These are phyloP conservation scores for Truncatella angustata DNA, from an alignment of 2,329 filamentous ascomycete genomes.

Conservation along the genomic window DNA sequence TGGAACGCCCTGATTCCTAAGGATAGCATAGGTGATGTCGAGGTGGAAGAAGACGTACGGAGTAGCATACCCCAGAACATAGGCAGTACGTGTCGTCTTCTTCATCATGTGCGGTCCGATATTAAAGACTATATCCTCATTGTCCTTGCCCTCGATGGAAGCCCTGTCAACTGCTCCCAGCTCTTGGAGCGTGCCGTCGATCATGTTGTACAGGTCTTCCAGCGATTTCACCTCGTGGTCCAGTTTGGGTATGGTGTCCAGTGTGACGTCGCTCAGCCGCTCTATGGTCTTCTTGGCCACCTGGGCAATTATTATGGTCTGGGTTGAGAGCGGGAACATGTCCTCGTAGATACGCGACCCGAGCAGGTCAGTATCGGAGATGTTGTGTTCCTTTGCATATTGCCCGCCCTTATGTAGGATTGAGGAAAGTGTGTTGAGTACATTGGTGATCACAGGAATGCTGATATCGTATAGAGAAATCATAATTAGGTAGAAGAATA, in stretches of 20 bases:
- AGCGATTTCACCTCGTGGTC: constrained; percentile 23
- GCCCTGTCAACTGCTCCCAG: constrained; percentile 21
- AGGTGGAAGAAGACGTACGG: constrained; percentile 65
- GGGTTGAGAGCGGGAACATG: constrained; percentile 41
- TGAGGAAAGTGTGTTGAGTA: constrained; percentile 25
- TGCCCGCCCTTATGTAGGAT: constrained; percentile 35
- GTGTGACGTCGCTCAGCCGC: constrained; percentile 32
- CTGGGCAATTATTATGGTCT: constrained; percentile 27
- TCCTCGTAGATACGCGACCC: constrained; percentile 32
- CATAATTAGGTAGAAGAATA: too few relatives aligned
- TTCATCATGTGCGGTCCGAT: constrained; percentile 28
- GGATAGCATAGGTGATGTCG: constrained; percentile 54
- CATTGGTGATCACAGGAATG: constrained; percentile 27
- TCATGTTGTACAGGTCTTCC: constrained; percentile 30
- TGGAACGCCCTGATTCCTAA: constrained; percentile 58
- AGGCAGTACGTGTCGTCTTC: constrained; percentile 30
- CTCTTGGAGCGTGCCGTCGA: constrained; percentile 28
- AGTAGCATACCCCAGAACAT: constrained; percentile 44
- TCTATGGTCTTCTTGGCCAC: constrained; percentile 31
- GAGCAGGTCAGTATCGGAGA: constrained; percentile 18
- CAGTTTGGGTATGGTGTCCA: constrained; percentile 14
- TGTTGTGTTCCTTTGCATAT: constrained; percentile 23
- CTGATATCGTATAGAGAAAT: constrained; percentile 36
- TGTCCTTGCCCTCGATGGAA: constrained; percentile 29
- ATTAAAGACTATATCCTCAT: constrained; percentile 27